Conservation (phyloP, 805 yeast genomes). For the Danielozyma ontarioensis region DNA sequence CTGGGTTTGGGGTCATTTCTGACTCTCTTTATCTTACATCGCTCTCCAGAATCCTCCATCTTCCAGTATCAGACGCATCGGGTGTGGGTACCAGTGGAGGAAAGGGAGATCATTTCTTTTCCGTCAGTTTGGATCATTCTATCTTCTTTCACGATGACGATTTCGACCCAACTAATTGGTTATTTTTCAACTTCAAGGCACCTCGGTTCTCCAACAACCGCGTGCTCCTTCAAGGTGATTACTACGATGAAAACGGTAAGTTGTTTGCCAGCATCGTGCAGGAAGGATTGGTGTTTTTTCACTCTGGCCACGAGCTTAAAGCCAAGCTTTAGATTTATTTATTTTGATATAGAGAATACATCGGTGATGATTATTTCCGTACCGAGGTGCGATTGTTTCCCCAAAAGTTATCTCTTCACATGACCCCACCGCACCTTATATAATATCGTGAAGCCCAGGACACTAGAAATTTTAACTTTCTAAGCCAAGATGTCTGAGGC, state of each 20-base stretch:
- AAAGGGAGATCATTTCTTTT: constrained; percentile 21
- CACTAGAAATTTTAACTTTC: too few species aligned
- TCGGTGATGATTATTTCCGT: too few species aligned
- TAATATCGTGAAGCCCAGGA: too few species aligned
- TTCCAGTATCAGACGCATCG: constrained; percentile 12
- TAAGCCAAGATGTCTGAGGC: too few species aligned
- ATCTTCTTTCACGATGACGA: constrained; percentile 31
- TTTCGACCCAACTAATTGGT: constrained; percentile 30
- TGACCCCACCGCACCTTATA: too few species aligned
- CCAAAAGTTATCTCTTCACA: too few species aligned
- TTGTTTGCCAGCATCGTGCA: constrained; percentile 28
- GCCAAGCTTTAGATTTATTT: constrained; percentile 12
- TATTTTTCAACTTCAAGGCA: constrained; percentile 20
- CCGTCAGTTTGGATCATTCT: constrained; percentile 30
- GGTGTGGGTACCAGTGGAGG: constrained; percentile 18
- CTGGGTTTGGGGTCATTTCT: constrained; percentile 26
- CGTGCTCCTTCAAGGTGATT: constrained; percentile 23
- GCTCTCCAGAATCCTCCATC: constrained; percentile 22
- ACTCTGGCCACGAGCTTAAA: constrained; percentile 11
- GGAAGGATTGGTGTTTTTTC: constrained; percentile 28
- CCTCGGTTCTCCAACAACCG: constrained; percentile 28
- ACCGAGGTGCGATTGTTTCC: too few species aligned
- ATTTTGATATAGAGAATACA: neutral
- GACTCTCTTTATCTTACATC: constrained; percentile 30
- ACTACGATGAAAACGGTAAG: constrained; percentile 24